These are phyloP conservation scores for Cylindrotheca fusiformis DNA, from an alignment of 108 stramenopile species.

Conservation along the genomic window DNA sequence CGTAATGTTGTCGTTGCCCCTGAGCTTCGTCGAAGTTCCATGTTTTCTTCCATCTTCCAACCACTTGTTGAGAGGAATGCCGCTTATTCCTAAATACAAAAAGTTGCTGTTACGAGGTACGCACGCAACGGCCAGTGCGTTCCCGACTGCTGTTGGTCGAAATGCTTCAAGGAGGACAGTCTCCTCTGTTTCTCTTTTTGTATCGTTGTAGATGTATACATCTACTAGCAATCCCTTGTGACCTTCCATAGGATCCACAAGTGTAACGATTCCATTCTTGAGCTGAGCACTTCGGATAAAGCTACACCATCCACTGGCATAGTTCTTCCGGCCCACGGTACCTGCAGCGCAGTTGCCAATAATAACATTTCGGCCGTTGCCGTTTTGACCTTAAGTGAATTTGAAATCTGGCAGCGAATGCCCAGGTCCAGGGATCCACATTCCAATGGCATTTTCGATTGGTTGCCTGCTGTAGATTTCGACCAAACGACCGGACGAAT, in stretches of 20 bases:
- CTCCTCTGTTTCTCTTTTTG: constrained; percentile 6
- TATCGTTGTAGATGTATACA: constrained; percentile 27
- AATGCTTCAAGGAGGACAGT: constrained; percentile 14
- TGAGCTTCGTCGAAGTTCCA: constrained; percentile 7
- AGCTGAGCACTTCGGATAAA: constrained; percentile 23
- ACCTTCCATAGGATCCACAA: constrained; percentile 6
- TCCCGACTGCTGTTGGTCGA: constrained; percentile 4
- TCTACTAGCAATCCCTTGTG: constrained; percentile 26
- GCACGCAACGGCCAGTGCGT: constrained; percentile 17
- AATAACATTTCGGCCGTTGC: constrained; percentile 13
- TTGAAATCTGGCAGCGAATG: constrained; percentile 18
- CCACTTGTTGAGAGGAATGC: constrained; percentile 11
- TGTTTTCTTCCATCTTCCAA: constrained; percentile 13
- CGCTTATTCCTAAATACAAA: constrained; percentile 6
- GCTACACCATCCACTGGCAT: constrained; percentile 28
- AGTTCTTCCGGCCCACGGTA: constrained; percentile 28
- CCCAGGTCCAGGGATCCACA: constrained; percentile 11
- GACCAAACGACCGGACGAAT: constrained; percentile 10
- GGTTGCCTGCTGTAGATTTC: constrained; percentile 13
- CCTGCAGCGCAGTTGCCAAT: constrained; percentile 28
- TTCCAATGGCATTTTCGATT: constrained; percentile 16
- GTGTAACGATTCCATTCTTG: constrained; percentile 10
- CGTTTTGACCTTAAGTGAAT: constrained; percentile 9
- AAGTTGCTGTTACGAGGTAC: constrained; percentile 24
- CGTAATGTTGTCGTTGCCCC: background rate